phyloP scores from a whole-genome alignment of 179 eudicot species.

The Spergularia azorica region DNA sequence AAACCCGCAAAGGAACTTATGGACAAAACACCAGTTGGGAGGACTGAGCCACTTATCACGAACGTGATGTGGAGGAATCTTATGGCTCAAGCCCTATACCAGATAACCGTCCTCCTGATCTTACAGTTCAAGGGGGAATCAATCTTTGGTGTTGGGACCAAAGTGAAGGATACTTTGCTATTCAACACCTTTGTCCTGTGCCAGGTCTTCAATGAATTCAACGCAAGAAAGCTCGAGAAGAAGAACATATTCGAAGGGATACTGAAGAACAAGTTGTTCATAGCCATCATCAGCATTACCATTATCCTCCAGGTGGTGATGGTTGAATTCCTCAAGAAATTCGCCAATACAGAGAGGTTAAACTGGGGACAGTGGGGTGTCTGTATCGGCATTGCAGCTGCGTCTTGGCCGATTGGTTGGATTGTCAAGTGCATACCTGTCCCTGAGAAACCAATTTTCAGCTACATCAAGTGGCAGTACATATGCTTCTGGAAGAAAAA shows the following conservation, averaged over 20 bases:
- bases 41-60: conserved; percentile 50
- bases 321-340: conserved; percentile 53
- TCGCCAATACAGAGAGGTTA: conserved; percentile 52
- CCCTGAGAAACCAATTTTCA: conserved; percentile 22
- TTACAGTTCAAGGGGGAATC: conserved; percentile 47
- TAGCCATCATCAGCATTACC: conserved; percentile 45
- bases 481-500: conserved; percentile 16
- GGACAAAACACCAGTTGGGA: conserved; percentile 45
- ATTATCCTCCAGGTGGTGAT: conserved; percentile 37
- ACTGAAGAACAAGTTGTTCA: conserved; percentile 41
- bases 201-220: conserved; percentile 64
- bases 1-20: conserved; percentile 46
- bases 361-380: conserved; percentile 51
- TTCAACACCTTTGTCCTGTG: conserved; percentile 60
- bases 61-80: conserved; percentile 58
- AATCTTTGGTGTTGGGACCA: conserved; percentile 38
- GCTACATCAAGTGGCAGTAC: conserved; percentile 24
- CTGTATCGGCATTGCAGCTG: conserved; percentile 43
- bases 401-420: conserved; percentile 53
- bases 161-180: conserved; percentile 50
- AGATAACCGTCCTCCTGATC: conserved; percentile 40
- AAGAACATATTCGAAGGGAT: conserved; percentile 57
- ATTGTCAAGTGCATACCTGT: conserved; percentile 44
- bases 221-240: conserved; percentile 57
- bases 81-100: conserved; percentile 51